Conservation (phyloP, 768 basidiomycete species). For the Cytidiella melzeri region DNA sequence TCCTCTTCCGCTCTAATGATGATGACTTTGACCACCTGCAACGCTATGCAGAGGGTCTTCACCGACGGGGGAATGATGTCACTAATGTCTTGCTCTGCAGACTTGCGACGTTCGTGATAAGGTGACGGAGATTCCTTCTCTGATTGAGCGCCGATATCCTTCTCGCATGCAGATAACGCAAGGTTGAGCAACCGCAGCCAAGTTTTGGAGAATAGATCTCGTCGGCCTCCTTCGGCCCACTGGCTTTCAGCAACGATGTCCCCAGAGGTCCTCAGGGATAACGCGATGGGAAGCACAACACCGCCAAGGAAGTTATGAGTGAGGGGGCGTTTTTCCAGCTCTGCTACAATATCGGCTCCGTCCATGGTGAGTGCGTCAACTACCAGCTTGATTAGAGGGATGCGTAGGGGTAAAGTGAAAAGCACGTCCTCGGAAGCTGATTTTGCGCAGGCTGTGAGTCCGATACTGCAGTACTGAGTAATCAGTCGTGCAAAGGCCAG, state of each 20-base stretch:
- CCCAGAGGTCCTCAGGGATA: slow-evolving; percentile 45
- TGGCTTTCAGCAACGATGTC: slow-evolving; percentile 37
- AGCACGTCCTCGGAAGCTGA: slow-evolving; percentile 28
- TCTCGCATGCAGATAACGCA: slow-evolving; percentile 46
- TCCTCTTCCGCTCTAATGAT: slow-evolving; percentile 58
- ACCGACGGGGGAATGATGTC: too few relatives aligned
- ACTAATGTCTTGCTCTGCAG: too few relatives aligned
- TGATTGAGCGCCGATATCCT: too few relatives aligned
- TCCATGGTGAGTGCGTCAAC: slow-evolving; percentile 37
- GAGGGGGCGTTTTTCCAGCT: slow-evolving; percentile 49
- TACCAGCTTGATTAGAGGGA: slow-evolving; percentile 27
- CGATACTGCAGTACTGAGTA: slow-evolving; percentile 28
- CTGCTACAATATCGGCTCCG: slow-evolving; percentile 45
- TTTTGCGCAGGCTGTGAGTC: slow-evolving; percentile 30
- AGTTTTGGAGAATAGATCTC: slow-evolving; percentile 37
- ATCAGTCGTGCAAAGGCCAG: slow-evolving; percentile 38
- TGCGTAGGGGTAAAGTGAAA: slow-evolving; percentile 24
- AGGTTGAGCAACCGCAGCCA: slow-evolving; percentile 64
- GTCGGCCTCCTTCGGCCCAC: slow-evolving; percentile 40
- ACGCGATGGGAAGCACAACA: slow-evolving; percentile 54
- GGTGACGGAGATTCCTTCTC: too few relatives aligned
- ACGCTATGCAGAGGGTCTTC: slow-evolving; percentile 36
- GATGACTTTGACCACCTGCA: slow-evolving; percentile 67
- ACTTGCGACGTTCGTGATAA: slow-evolving; percentile 47
- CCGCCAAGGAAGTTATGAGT: slow-evolving; percentile 59